Percentiles rank a stretch among this genome's conserved stretches.
phyloP scores from a whole-genome alignment of 306 rosid genomes.

The Crotalaria pallida region DNA sequence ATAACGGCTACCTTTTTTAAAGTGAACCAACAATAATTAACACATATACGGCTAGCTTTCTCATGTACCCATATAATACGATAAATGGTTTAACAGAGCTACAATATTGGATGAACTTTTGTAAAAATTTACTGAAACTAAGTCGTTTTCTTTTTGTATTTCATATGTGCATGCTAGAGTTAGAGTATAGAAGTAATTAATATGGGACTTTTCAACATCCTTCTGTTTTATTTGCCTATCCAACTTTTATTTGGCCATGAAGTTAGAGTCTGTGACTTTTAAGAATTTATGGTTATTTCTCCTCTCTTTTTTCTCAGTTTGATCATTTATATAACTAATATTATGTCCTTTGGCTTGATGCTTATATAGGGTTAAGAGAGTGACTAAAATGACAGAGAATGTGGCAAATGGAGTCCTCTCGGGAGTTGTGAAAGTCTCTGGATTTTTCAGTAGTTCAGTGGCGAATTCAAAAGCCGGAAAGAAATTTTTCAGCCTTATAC shows the following conservation, averaged over 20 bases:
- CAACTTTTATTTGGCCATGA: background rate
- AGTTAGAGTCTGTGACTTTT: background rate
- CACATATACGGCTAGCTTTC: too few relatives aligned
- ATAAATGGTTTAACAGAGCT: background rate
- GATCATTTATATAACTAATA: background rate
- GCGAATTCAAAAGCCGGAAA: conserved; percentile 70
- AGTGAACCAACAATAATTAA: too few relatives aligned
- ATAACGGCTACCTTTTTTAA: too few relatives aligned
- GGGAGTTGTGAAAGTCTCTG: conserved; percentile 83
- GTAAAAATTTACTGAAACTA: background rate
- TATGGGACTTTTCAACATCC: background rate
- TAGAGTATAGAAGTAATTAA: background rate
- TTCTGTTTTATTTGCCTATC: background rate
- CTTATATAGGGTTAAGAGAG: conserved; percentile 68
- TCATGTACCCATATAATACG: background rate
- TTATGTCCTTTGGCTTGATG: conserved; percentile 18
- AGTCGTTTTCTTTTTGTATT: background rate
- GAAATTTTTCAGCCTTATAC: conserved; percentile 64
- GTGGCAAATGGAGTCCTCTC: conserved; percentile 83
- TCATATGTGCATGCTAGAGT: background rate
- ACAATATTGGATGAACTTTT: background rate
- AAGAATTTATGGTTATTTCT: background rate
- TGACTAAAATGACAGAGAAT: conserved; percentile 78
- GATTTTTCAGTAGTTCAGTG: conserved; percentile 62
- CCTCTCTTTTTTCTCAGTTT: background rate